These are phyloP conservation scores for Pulveroboletus frians DNA, from an alignment of 768 basidiomycete species.

Conservation along the genomic window DNA sequence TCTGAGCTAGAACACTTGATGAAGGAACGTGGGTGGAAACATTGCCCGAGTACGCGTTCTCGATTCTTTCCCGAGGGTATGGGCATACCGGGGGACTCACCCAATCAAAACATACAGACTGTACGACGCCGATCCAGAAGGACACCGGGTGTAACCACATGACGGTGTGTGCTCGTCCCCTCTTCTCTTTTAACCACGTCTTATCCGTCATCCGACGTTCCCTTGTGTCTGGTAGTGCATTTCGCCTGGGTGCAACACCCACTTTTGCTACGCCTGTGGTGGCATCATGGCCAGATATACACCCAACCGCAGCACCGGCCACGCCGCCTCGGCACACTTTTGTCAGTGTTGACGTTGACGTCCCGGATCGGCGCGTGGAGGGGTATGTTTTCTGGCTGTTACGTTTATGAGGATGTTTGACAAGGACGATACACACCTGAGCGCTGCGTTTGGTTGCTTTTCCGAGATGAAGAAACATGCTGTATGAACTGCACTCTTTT, in stretches of 20 bases:
- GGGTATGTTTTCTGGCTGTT: neutral
- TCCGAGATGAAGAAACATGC: too few species aligned
- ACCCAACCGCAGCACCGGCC: constrained; percentile 26
- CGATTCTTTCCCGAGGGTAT: neutral
- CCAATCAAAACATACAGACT: constrained; percentile 27
- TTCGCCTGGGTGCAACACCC: constrained; percentile 54
- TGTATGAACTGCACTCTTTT: too few species aligned
- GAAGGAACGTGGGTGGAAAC: constrained; percentile 54
- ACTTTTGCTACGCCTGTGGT: constrained; percentile 54
- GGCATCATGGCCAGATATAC: constrained; percentile 40
- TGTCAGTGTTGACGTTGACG: constrained; percentile 31
- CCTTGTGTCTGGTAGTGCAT: constrained; percentile 37
- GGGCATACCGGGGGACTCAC: neutral
- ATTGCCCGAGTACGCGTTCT: constrained; percentile 47
- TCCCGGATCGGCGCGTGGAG: constrained; percentile 7
- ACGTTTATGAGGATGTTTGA: neutral
- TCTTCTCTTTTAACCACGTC: too few species aligned
- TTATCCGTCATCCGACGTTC: too few species aligned
- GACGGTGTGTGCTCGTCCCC: constrained; percentile 32
- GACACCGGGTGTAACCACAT: constrained; percentile 55
- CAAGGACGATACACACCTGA: too few species aligned
- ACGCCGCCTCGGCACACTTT: constrained; percentile 32
- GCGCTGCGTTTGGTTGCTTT: neutral
- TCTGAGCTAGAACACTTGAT: constrained; percentile 50
- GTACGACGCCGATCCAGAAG: constrained; percentile 48